Percentiles rank a stretch among this genome's conserved stretches.
These are phyloP conservation scores for Drechslerella coelobrocha DNA, from an alignment of 2,329 filamentous ascomycete species.

Conservation along the genomic window DNA sequence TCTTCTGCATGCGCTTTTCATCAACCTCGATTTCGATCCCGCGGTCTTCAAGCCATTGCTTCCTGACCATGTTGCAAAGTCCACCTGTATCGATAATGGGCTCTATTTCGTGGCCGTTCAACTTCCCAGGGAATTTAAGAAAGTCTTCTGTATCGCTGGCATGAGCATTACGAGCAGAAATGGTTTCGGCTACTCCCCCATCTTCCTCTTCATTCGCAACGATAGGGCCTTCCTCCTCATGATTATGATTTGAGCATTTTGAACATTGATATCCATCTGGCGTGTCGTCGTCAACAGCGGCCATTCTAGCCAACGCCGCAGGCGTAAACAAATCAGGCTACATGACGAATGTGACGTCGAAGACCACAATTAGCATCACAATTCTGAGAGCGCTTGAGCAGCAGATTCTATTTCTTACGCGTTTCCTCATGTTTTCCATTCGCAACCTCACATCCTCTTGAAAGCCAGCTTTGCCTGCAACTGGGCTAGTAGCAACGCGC, in stretches of 20 bases:
- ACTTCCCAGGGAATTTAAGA: constrained; percentile 17
- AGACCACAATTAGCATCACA: neutral
- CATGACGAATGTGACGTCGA: neutral
- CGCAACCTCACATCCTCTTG: neutral
- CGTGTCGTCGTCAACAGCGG: constrained; percentile 2
- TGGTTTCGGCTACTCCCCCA: no score
- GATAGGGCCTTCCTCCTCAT: no score
- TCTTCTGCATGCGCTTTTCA: neutral
- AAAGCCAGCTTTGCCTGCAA: neutral
- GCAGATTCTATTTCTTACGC: neutral
- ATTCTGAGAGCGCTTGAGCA: neutral
- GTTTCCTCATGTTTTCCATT: neutral
- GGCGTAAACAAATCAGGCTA: constrained; percentile 13
- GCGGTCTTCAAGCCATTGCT: constrained; percentile 22
- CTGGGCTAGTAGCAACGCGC: neutral
- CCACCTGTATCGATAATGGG: constrained; percentile 43
- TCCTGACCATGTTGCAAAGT: constrained; percentile 36
- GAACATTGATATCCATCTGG: constrained; percentile 6
- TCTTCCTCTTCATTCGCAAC: no score
- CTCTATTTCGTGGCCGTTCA: constrained; percentile 17
- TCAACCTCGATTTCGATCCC: constrained; percentile 12
- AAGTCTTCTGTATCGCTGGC: no score
- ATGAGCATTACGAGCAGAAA: no score
- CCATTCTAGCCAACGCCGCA: neutral
- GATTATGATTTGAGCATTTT: constrained; percentile 7